phyloP scores from a whole-genome alignment of 768 basidiomycete species.

The Podaxis sp. region DNA sequence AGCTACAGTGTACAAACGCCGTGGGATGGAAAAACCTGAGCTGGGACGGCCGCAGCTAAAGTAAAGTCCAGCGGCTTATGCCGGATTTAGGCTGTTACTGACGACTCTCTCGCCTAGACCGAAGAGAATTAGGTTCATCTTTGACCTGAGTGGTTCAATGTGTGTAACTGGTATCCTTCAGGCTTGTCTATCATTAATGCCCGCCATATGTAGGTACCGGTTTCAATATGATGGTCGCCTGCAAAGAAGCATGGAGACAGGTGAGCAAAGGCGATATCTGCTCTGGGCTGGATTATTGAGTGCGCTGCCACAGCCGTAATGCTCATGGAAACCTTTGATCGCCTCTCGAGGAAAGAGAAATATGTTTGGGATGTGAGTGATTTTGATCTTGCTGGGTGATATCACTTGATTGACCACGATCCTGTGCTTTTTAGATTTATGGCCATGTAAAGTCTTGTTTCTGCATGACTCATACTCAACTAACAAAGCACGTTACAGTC shows the following conservation, averaged over 20 bases:
- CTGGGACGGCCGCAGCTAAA: conserved; percentile 64
- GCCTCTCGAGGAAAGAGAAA: conserved; percentile 60
- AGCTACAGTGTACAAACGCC: conserved; percentile 64
- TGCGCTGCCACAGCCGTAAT: conserved; percentile 48
- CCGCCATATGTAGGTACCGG: conserved; percentile 45
- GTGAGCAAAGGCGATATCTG: conserved; percentile 23
- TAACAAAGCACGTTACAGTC: conserved; percentile 33
- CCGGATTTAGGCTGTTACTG: not conserved
- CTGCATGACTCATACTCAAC: not conserved
- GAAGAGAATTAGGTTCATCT: conserved; percentile 64
- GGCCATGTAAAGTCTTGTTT: conserved; percentile 46
- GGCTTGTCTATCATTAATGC: not conserved
- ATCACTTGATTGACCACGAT: not conserved
- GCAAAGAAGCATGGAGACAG: conserved; percentile 60
- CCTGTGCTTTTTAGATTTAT: conserved; percentile 39
- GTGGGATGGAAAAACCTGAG: conserved; percentile 67
- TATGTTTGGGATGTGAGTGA: conserved; percentile 71
- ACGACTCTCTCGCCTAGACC: conserved; percentile 33
- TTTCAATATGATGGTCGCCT: conserved; percentile 71
- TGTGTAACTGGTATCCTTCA: conserved; percentile 33
- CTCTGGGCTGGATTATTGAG: not conserved
- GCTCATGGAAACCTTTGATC: conserved; percentile 70
- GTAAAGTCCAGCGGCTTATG: conserved; percentile 25
- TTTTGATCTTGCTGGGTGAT: not conserved
- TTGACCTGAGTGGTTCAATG: conserved; percentile 71